phyloP scores from a whole-genome alignment of 495 filamentous ascomycete genomes.

The Penicillium goetzii region DNA sequence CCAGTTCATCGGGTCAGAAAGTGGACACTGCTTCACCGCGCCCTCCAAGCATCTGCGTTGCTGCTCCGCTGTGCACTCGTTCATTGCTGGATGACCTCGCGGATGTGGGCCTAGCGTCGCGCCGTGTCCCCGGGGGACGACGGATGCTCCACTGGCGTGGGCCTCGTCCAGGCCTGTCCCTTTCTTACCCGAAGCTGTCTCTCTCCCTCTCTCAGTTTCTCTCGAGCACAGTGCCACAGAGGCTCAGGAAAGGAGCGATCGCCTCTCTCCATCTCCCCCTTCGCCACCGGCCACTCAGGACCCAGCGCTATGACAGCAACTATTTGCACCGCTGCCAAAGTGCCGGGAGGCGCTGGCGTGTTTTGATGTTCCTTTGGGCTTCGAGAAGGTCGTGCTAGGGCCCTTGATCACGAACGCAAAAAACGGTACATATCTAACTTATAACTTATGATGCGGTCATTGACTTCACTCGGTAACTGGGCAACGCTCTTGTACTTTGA shows the following conservation, averaged over 20 bases:
- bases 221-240: background rate
- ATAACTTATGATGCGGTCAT: conserved; percentile 18
- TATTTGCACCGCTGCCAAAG: conserved; percentile 30
- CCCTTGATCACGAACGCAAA: conserved; percentile 9
- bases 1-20: conserved; percentile 5
- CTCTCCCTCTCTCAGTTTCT: background rate
- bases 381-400: conserved; percentile 28
- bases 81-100: conserved; percentile 15
- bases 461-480: conserved; percentile 10
- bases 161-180: conserved; percentile 31
- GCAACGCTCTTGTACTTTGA: background rate
- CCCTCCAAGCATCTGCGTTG: background rate
- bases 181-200: conserved; percentile 21
- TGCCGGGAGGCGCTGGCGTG: conserved; percentile 26
- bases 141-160: conserved; percentile 36
- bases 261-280: background rate
- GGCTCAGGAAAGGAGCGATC: conserved; percentile 19
- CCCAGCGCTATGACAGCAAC: conserved; percentile 18
- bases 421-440: background rate
- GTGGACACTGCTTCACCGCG: conserved; percentile 19
- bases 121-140: conserved; percentile 28
- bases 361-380: conserved; percentile 28
- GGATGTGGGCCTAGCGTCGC: conserved; percentile 7
- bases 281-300: conserved; percentile 23
- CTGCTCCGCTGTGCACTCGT: background rate